Base-by-base conservation (phyloP, 768 basidiomycete genomes). In the Pluteus cervinus region DNA sequence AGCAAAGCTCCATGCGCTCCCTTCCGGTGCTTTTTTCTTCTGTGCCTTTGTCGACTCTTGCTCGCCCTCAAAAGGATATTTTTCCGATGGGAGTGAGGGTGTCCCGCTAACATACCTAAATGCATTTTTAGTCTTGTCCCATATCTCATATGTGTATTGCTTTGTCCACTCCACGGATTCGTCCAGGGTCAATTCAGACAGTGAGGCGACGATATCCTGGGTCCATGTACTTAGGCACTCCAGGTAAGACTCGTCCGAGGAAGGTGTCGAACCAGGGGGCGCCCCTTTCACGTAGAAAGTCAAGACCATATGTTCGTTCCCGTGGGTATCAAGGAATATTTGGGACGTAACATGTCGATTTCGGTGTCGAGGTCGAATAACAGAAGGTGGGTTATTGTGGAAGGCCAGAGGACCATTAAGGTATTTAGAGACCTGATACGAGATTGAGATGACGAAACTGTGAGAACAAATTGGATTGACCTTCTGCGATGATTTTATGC, bases 281-380 rank as follows among this genome's bases (percentile, higher is more conserved):
- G 68, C 63, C 24, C 78, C 79, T 62, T 86, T 74, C 18, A 90
- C 69, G 48, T 81, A 91, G 60, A 91, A 91, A 29, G 81, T 81
- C 54, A 91, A 69, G 21, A 87, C 69, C 76, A 91, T 79, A 47
- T 90, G 88, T 54, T 90, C 86, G 28, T 78, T 73, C 1, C 88
- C 88, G 7, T 73, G 52, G 8, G 79, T 60, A 54, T 91, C 88
- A 17, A 85, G 62, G 41, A 76, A 76, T 43, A 88, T 71, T 42
- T 86, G 81, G 14, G 87, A 88, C 6, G 76, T 76, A 29, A 89
- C 83, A 60, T 84, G 83, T 50, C 85, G 76, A 49, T 86, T 85
- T 14, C 88, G 76, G 52, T 90, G 88, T 37, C 86, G 75, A 9
- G 88, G 88, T 20, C 86, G 77, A 36, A 72, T 54, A 25, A 68